Evolutionary conservation across 2,329 filamentous ascomycete genomes (phyloP), one percentile per base, ranked within the genome.

Genomic region (Tolypocladium cylindrosporum): DNA sequence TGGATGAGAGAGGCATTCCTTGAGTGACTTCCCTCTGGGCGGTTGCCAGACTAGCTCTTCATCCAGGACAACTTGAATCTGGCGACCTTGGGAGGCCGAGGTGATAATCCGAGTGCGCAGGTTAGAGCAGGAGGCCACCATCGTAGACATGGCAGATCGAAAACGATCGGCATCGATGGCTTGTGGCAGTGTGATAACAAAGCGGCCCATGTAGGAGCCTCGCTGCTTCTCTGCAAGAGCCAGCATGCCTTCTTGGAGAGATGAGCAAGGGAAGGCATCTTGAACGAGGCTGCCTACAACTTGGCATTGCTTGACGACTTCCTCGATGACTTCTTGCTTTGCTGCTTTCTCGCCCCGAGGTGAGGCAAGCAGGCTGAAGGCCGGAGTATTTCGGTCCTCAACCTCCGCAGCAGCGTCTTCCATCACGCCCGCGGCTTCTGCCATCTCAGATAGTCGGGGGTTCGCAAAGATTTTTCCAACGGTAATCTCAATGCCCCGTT

Each of bases 191-290:
- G 57, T 57, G 48, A 67, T 58, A 21, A 64, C 64, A 54, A 66
- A 64, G 36, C 67, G 65, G 1, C 69, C 68, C 13, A 75, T 66
- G 48, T 77, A 77, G 0, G 69, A 69, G 3, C 70, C 72, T 1
- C 53, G 55, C 2, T 62, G 55, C 24, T 69, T 65, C 37, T 63
- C 64, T 2, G 72, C 67, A 2, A 74, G 61, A 0, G 71, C 68
- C 41, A 76, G 65, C 2, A 76, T 67, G 2, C 70, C 72, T 59
- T 72, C 72, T 57, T 76, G 74, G 2, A 75, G 63, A 5, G 69
- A 64, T 8, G 72, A 70, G 63, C 71, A 74, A 7, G 73, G 74
- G 50, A 72, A 76, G 2, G 71, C 61, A 57, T 76, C 71, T 36
- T 69, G 50, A 19, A 71, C 54, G 10, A 54, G 3, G 53, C 31